Evolutionary conservation across 495 filamentous ascomycete genomes (phyloP), one percentile per base, ranked within the genome.

Genomic region (Neurospora sp.): DNA sequence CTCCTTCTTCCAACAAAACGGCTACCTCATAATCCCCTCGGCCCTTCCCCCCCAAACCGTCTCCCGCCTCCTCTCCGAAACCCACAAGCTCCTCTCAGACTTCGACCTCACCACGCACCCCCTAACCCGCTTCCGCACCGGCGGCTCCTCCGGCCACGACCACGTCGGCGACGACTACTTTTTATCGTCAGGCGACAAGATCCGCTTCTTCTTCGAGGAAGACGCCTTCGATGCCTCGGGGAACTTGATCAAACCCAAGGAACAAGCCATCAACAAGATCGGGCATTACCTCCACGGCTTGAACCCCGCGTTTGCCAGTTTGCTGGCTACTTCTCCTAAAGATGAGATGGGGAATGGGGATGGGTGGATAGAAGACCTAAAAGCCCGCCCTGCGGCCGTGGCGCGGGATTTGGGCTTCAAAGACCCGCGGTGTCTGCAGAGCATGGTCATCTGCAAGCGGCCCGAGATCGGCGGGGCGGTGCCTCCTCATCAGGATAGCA

Each of bases 371-470:
- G 69, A 48, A 3, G 74, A 42, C 9, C 73, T 74, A 16, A 73
- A 78, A 9, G 80, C 77, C 61, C 79, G 79, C 48, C 82, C 84
- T 0, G 89, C 88, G 1, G 86, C 85, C 16, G 90, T 99, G 35
- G 94, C 94, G 8, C 81, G 82, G 17, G 86, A 84, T 2, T 82
- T 99, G 14, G 89, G 90, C 1, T 97, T 97, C 81, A 72, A 70
- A 0, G 90, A 96, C 77, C 94, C 96, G 0, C 74, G 83, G 22
- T 83, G 81, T 70, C 84, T 99, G 73, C 96, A 99, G 84, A 94
- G 91, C 76, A 99, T 99, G 96, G 87, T 98, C 8, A 99, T 99
- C 74, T 97, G 93, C 87, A 99, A 99, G 79, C 96, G 98, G 82
- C 95, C 96, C 8, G 92, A 94, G 79, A 98, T 99, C 42, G 96